These are phyloP conservation scores for Phenoliferia sp. DNA, from an alignment of 1,284 basidiomycete genomes.

Conservation along the genomic window DNA sequence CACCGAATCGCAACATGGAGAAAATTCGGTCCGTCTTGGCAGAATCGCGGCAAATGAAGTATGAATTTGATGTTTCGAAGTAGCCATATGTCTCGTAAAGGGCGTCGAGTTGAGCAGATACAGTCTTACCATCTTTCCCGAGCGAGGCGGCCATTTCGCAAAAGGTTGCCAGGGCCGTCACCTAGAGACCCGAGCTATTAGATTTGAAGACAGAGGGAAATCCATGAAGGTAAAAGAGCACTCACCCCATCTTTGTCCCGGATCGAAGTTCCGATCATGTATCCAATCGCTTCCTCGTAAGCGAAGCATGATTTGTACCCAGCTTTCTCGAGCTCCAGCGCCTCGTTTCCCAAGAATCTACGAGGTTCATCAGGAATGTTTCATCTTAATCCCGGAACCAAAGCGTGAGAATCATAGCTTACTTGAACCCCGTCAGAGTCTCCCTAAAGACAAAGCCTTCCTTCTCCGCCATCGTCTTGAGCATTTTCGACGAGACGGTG, in stretches of 20 bases:
- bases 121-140: constrained; percentile 52
- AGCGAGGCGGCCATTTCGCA: constrained; percentile 59
- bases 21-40: constrained; percentile 63
- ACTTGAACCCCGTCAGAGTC: constrained; percentile 64
- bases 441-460: constrained; percentile 78
- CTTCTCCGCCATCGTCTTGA: constrained; percentile 62
- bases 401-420: neutral
- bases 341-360: constrained; percentile 62
- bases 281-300: constrained; percentile 81
- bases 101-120: constrained; percentile 55
- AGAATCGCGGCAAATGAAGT: constrained; percentile 67
- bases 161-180: constrained; percentile 53
- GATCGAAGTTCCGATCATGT: constrained; percentile 69
- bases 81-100: constrained; percentile 53
- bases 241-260: constrained; percentile 80
- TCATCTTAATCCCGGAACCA: no score
- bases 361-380: constrained; percentile 40
- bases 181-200: constrained; percentile 36
- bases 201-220: neutral
- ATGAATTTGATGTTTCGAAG: constrained; percentile 60
- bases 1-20: constrained; percentile 51
- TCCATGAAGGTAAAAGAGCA: constrained; percentile 31
- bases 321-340: constrained; percentile 56
- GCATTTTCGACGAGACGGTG: constrained; percentile 81
- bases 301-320: constrained; percentile 73